These are phyloP conservation scores for Aphanomyces invadans DNA, from an alignment of 352 stramenopile genomes.

Conservation along the genomic window DNA sequence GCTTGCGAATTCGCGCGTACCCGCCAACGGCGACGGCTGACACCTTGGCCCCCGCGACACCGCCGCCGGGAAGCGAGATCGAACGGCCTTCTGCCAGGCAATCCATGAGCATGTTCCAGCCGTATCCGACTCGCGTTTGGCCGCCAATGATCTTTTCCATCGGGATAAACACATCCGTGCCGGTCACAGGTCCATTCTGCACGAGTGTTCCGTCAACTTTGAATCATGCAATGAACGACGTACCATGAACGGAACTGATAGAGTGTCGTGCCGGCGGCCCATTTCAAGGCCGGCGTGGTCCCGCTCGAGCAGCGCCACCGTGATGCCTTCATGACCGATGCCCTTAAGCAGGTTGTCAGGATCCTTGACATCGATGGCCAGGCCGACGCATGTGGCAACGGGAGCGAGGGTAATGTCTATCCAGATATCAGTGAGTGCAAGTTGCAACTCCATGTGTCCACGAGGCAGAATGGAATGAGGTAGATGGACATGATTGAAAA, in stretches of 20 bases:
- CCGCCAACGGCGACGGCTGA: conserved; percentile 91
- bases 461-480: no score
- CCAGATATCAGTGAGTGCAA: neutral
- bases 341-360: conserved; percentile 92
- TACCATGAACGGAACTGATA: conserved; percentile 93
- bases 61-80: conserved; percentile 94
- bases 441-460: no score
- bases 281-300: conserved; percentile 92
- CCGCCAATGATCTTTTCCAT: conserved; percentile 97
- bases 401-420: conserved; percentile 95
- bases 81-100: conserved; percentile 95
- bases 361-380: conserved; percentile 96
- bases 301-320: conserved; percentile 93
- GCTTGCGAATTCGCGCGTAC: conserved; percentile 95
- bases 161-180: conserved; percentile 96
- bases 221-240: neutral
- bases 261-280: conserved; percentile 92
- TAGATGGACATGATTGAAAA: no score
- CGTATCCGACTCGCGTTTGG: conserved; percentile 93
- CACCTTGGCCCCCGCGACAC: conserved; percentile 85
- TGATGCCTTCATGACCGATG: conserved; percentile 91
- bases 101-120: conserved; percentile 99
- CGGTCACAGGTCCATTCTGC: conserved; percentile 94
- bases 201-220: no score
- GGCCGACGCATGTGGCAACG: conserved; percentile 93